A percentile compares a stretch with the other conserved stretches of the same genome.
Evolutionary conservation across 179 eudicot species (phyloP).

Genomic region (Beta corolliflora): DNA sequence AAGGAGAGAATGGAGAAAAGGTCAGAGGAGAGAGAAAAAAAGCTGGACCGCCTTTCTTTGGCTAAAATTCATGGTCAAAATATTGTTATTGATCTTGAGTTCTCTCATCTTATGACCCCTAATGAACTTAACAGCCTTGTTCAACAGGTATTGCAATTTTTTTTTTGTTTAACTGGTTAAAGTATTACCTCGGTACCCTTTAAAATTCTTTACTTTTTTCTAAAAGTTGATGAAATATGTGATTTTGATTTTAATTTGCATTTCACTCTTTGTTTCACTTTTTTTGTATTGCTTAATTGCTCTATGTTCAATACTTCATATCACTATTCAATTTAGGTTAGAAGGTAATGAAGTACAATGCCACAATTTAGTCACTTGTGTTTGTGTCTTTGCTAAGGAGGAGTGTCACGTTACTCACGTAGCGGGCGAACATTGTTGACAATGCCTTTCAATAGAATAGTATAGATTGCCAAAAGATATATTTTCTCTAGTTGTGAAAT

Average conservation of each 20-base stretch:
- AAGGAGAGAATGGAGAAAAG: constrained; percentile 72
- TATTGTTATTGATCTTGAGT: constrained; percentile 73
- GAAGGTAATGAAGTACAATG: no score
- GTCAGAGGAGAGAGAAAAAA: constrained; percentile 51
- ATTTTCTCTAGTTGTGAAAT: no score
- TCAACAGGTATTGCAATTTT: constrained; percentile 55
- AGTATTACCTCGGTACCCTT: not conserved
- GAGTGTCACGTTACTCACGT: no score
- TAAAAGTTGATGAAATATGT: not conserved
- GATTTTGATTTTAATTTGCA: not conserved
- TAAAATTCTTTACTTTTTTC: not conserved
- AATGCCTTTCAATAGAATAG: no score
- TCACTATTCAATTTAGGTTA: no score
- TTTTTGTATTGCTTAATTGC: not conserved
- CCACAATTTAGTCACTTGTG: no score
- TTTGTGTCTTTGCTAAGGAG: no score
- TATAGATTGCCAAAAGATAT: no score
- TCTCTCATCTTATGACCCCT: constrained; percentile 64
- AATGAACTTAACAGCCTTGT: constrained; percentile 69
- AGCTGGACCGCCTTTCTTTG: constrained; percentile 47
- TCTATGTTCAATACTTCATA: no score
- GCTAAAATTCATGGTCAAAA: constrained; percentile 62
- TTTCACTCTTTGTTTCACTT: not conserved
- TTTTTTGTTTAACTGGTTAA: not conserved
- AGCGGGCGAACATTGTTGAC: no score